Base-by-base conservation (phyloP, 768 basidiomycete species). In the Panaeolus papilionaceus region DNA sequence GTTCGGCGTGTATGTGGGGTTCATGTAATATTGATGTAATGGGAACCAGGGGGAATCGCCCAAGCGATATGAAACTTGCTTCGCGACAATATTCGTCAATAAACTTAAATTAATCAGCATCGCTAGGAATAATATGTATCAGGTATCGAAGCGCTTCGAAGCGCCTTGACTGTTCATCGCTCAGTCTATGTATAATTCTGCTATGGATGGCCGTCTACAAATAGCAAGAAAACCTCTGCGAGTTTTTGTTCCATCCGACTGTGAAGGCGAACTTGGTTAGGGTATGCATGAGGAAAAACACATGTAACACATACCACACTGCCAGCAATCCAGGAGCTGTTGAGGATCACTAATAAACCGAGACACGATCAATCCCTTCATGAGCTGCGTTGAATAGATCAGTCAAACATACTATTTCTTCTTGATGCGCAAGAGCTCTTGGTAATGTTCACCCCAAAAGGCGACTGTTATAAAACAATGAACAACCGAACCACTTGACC, bases 301-400 rank as follows among this genome's bases (percentile, higher is more conserved):
- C 9, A 66, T 14, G 18, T 28, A 10, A 58, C 16, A 51, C 10
- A 5, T 47, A 82, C 83, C 82, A 69, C 84, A 84, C 38, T 84
- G 84, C 84, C 84, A 86, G 68, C 85, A 85, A 67, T 85, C 84
- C 4, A 86, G 72, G 38, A 84, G 75, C 16, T 79, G 79, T 38
- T 84, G 73, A 33, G 85, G 84, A 74, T 85, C 85, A 71, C 84
- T 86, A 68, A 4, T 70, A 38, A 63, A 16, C 10, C 39, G 10
- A 10, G 12, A 11, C 28, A 23, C 20, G 1, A 54, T 3, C 66
- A 12, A 72, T 63, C n/a, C 58, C 33, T 9, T 62, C 2, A 47
- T n/a, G 26, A 61, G 38, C 12, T 38, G 12, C 33, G 61, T 6
- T 7, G 1, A 58, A 68, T 3, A 42, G 28, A n/a, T 9, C 63